Percentiles rank a stretch among this genome's conserved stretches.
These are phyloP conservation scores for Pseudevernia furfuracea DNA, from an alignment of 495 filamentous ascomycete genomes.

Conservation along the genomic window DNA sequence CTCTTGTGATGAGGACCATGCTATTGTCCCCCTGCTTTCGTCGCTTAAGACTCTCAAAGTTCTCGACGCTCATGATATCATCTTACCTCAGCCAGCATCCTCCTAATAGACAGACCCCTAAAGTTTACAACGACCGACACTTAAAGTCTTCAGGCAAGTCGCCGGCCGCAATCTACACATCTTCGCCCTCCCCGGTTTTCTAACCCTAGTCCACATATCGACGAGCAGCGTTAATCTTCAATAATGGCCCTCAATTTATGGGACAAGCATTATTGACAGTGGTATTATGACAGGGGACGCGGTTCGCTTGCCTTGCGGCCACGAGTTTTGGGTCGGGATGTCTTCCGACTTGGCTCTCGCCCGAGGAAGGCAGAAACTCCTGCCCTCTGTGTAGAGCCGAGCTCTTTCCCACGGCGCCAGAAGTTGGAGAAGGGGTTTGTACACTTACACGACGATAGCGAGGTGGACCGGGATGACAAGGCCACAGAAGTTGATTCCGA, in stretches of 20 bases:
- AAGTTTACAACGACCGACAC: not conserved
- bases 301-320: not conserved
- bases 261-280: not conserved
- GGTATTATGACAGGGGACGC: not conserved
- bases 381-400: not conserved
- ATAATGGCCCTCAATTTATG: not conserved
- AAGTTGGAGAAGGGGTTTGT: not conserved
- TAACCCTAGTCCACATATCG: not conserved
- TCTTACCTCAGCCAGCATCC: not conserved
- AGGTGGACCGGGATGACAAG: not conserved
- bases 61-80: not conserved
- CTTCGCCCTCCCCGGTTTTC: too few relatives aligned
- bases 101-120: not conserved
- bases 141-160: not conserved
- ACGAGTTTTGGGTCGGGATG: not conserved
- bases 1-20: not conserved
- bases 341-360: not conserved
- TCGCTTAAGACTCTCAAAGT: not conserved
- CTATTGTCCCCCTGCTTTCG: not conserved
- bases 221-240: not conserved
- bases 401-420: not conserved
- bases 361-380: not conserved
- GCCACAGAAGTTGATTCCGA: not conserved
- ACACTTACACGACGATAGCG: not conserved
- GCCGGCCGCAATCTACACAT: too few relatives aligned